Evolutionary conservation across 345 rosid genomes (phyloP), one percentile per base, ranked within the genome.

Genomic region (Brassica incana): DNA sequence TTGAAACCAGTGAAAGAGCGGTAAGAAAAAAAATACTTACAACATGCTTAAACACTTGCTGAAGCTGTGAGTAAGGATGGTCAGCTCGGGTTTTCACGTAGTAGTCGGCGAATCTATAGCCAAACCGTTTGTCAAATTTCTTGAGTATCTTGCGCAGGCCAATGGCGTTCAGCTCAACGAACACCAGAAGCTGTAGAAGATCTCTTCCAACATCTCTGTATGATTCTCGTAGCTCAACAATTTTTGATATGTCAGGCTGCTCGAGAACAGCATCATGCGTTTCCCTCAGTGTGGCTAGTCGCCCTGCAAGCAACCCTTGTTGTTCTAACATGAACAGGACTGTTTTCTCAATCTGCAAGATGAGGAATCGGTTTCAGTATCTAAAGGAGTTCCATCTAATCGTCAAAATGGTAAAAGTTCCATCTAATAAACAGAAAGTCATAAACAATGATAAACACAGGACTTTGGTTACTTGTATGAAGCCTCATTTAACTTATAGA

Each of bases 11-110:
- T 40, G 62, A 65, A 76, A 43, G 62, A 50, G 27, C 0, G 1
- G 50, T 59, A 71, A 18, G 66, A 67, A 61, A 5, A 3, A 0
- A 1, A 2, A 12, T n/a, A 69, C 71, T 85, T 95, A 95, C 99
- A 97, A 96, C 98, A 74, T 96, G 99, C 86, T 92, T 96, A 79
- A 91, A 93, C 50, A 96, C 98, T 92, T 93, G 99, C 80, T 92
- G 99, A 82, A 96, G 90, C 88, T 93, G 97, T 14, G 99, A 93
- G 83, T 93, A 96, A 61, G 99, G 99, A 88, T 96, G 99, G 85
- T 92, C 88, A 50, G 98, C 97, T 35, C 99, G 97, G 63, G 97
- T 93, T 83, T 90, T 96, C 77, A 96, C 97, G 77, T 93, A 93
- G 80, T 90, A 90, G 85, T 96, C 86, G 2, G 95, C 89, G 86